Evolutionary conservation across 805 yeast species (phyloP).

Genomic region (Cyberlindnera xishuangbannaensis): DNA sequence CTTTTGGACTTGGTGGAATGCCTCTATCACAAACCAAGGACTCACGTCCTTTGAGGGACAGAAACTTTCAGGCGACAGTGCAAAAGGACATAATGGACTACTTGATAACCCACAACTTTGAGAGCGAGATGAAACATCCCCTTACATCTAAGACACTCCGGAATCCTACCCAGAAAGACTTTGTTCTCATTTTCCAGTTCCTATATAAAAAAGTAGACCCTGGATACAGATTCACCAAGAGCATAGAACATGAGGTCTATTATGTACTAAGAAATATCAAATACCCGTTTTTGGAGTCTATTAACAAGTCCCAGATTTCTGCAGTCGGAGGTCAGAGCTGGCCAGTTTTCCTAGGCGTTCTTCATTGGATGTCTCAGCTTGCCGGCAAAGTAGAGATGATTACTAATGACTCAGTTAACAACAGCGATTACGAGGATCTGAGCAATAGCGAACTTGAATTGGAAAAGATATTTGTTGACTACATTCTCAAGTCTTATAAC

Average conservation of each 20-base stretch:
- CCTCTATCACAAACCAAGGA: conserved; percentile 37
- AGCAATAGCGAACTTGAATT: conserved; percentile 29
- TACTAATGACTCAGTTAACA: conserved; percentile 21
- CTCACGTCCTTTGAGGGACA: conserved; percentile 75
- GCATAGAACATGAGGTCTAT: conserved; percentile 73
- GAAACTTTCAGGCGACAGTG: conserved; percentile 55
- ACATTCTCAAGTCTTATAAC: conserved; percentile 61
- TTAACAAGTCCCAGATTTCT: conserved; percentile 78
- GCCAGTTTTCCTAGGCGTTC: conserved; percentile 77
- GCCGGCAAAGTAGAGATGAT: conserved; percentile 37
- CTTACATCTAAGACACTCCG: conserved; percentile 57
- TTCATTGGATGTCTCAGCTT: conserved; percentile 73
- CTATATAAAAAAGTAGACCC: conserved; percentile 76
- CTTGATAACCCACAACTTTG: conserved; percentile 59
- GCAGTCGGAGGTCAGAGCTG: conserved; percentile 91
- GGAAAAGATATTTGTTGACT: conserved; percentile 47
- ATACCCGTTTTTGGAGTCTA: conserved; percentile 76
- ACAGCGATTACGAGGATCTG: conserved; percentile 24
- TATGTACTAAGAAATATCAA: conserved; percentile 55
- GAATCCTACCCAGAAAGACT: conserved; percentile 85
- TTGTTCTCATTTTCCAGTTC: conserved; percentile 73
- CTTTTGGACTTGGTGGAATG: conserved; percentile 21
- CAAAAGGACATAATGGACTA: conserved; percentile 66
- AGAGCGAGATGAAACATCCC: conserved; percentile 66
- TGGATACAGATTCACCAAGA: conserved; percentile 58